Base-by-base conservation (phyloP, 331 rosid genomes). In the Pyracantha coccinea region DNA sequence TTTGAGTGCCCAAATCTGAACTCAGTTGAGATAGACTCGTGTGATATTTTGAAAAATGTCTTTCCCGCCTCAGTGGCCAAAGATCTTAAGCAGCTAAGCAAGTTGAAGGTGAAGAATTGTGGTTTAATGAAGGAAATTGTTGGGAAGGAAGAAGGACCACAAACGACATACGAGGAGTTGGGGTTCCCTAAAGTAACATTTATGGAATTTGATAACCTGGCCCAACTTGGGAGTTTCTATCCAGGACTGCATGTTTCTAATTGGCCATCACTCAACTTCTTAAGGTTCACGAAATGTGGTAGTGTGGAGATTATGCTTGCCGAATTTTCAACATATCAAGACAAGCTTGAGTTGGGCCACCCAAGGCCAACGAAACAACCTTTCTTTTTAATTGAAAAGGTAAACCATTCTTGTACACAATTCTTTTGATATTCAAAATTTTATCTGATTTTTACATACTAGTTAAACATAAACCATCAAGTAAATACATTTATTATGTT, bases 21-120 rank as follows among this genome's bases (percentile, higher is more conserved):
- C 0, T 1, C 1, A 0, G 2, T 57, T 1, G 0, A 0, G 0
- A 8, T 28, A 6, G 0, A 1, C 2, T 0, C 2, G 12, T 68
- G 80, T 20, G 24, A 28, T 4, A 58, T n/a, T 12, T 27, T 76
- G 74, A 68, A 68, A 57, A 24, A 8, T 55, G 4, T 76, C 0
- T 76, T 68, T 38, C 74, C 61, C 10, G 0, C 33, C 54, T 38
- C 68, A 2, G 0, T 57, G 17, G 68, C 58, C 3, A 68, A 1
- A 41, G 0, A 7, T 20, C 52, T 58, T 6, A 3, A 6, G 16
- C 45, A 33, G 3, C 31, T 76, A 13, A 15, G 1, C 9, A 0
- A 1, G 0, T 29, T 76, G 14, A 0, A 2, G 0, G 25, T 76
- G 7, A 1, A 0, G 0, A 1, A 57, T 2, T 76, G 73, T 11